These are phyloP conservation scores for Dothideomycetidae sp. DNA, from an alignment of 2,329 filamentous ascomycete species.

Conservation along the genomic window DNA sequence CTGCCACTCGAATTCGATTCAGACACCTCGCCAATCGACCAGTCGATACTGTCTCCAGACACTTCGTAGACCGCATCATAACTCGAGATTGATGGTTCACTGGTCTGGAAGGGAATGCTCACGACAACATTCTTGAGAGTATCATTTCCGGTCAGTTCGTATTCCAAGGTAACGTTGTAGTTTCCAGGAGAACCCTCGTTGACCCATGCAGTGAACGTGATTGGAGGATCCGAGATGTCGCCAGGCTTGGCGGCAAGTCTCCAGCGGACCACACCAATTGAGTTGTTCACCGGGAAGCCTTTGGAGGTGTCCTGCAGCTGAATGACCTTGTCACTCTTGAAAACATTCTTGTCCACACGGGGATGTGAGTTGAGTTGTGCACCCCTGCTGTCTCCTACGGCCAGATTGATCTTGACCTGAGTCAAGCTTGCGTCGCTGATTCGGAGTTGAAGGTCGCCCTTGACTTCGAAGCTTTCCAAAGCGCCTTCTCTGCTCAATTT, in stretches of 20 bases:
- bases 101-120: constrained; percentile 69
- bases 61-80: constrained; percentile 93
- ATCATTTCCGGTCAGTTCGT: constrained; percentile 75
- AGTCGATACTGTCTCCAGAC: constrained; percentile 81
- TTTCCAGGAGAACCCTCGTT: constrained; percentile 70
- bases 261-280: constrained; percentile 88
- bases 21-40: constrained; percentile 78
- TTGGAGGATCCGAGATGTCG: constrained; percentile 67
- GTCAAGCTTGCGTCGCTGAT: constrained; percentile 80
- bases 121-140: constrained; percentile 72
- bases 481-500: constrained; percentile 79
- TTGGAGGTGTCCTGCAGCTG: constrained; percentile 80
- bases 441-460: constrained; percentile 79
- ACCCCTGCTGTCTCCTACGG: constrained; percentile 61
- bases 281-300: constrained; percentile 88
- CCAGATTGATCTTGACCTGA: constrained; percentile 76
- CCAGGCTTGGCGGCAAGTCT: constrained; percentile 69
- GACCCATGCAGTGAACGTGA: constrained; percentile 96
- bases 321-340: constrained; percentile 68
- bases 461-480: constrained; percentile 74
- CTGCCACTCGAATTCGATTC: constrained; percentile 69
- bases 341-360: constrained; percentile 82
- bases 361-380: constrained; percentile 92
- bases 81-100: constrained; percentile 78
- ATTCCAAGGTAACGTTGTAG: constrained; percentile 87